Conservation (phyloP, 345 rosid species). For the Acer campestre region DNA sequence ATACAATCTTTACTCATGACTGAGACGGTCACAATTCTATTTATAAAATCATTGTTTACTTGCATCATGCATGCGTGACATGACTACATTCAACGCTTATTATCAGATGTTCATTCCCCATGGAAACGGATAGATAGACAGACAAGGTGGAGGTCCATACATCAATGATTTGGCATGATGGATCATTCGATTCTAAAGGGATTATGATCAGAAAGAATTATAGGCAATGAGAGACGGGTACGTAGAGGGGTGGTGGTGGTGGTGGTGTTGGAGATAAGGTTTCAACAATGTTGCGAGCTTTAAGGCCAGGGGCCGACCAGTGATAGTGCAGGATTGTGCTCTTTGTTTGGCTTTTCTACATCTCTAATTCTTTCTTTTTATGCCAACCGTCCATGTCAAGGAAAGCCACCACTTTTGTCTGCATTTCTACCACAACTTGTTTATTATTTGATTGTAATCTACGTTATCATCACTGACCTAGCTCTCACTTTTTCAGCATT, state of each 20-base stretch:
- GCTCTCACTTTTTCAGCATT: slow-evolving; percentile 17
- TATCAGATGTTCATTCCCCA: too few relatives aligned
- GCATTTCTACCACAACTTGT: slow-evolving; percentile 23
- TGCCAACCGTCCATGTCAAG: slow-evolving; percentile 30
- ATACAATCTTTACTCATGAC: too few relatives aligned
- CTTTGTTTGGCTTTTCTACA: slow-evolving; percentile 36
- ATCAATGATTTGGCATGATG: slow-evolving; percentile 46
- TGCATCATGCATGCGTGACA: too few relatives aligned
- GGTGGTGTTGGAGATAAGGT: slow-evolving; percentile 52
- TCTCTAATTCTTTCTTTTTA: not conserved
- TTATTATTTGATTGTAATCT: slow-evolving; percentile 30
- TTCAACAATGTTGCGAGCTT: slow-evolving; percentile 37
- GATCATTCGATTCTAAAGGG: slow-evolving; percentile 42
- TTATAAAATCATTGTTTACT: too few relatives aligned
- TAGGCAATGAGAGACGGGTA: slow-evolving; percentile 26
- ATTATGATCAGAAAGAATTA: slow-evolving; percentile 7
- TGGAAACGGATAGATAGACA: too few relatives aligned
- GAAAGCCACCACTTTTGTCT: slow-evolving; percentile 33
- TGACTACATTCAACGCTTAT: too few relatives aligned
- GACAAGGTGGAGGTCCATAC: slow-evolving; percentile 17
- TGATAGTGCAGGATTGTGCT: slow-evolving; percentile 32
- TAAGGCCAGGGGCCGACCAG: slow-evolving; percentile 34
- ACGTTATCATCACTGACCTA: slow-evolving; percentile 31
- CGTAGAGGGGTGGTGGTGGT: not conserved
- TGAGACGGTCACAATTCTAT: too few relatives aligned